Conservation (phyloP, 305 asterid genomes). For the Plantago lanceolata region DNA sequence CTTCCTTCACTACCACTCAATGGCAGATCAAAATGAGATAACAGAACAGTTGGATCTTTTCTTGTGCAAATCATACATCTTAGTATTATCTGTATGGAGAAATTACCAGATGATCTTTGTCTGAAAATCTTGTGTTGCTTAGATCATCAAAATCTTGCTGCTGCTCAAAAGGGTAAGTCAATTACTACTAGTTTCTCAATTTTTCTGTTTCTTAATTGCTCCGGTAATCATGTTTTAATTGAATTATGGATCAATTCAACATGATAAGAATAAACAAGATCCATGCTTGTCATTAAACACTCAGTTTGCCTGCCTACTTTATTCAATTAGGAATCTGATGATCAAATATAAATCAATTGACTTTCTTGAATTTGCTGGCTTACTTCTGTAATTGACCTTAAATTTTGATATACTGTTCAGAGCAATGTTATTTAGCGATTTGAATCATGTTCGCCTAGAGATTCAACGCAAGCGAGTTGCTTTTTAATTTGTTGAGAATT, state of each 20-base stretch:
- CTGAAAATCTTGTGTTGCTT: constrained; percentile 43
- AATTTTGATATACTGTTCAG: no score
- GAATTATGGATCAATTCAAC: constrained; percentile 12
- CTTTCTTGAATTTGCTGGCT: no score
- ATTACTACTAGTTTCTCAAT: constrained; percentile 1
- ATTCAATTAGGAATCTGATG: no score
- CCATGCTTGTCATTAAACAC: constrained; percentile 26
- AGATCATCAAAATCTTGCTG: constrained; percentile 58
- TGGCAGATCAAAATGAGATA: no score
- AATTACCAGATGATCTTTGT: constrained; percentile 43
- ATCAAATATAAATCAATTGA: no score
- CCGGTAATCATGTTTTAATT: background rate
- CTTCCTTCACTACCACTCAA: no score
- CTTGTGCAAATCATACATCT: no score
- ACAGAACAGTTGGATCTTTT: no score
- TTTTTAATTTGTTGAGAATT: background rate
- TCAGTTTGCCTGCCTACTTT: background rate
- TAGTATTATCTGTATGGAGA: constrained; percentile 30
- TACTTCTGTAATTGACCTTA: no score
- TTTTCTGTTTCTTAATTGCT: background rate
- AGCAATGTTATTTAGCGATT: no score
- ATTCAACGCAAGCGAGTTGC: no score
- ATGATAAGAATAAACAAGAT: constrained; percentile 1
- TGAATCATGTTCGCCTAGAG: no score
- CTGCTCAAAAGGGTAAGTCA: constrained; percentile 44